phyloP scores from a whole-genome alignment of 2,329 filamentous ascomycete genomes.

The Aspergillus clavatus region DNA sequence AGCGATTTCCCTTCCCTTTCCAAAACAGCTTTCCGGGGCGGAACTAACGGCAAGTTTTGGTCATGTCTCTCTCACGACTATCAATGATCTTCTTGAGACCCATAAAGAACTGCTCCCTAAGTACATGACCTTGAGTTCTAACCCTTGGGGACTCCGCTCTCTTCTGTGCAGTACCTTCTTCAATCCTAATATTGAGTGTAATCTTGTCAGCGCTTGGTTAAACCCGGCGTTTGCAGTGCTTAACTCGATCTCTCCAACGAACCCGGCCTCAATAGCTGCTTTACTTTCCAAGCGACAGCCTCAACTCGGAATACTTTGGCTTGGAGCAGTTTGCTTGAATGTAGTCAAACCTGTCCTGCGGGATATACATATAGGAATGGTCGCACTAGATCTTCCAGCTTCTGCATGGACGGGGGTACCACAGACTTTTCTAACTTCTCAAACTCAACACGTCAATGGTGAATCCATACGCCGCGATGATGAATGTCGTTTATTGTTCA shows the following conservation, averaged over 20 bases:
- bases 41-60: background rate
- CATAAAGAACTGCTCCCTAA: constrained; percentile 8
- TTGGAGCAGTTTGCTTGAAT: constrained; percentile 16
- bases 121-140: constrained; percentile 22
- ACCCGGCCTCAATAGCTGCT: constrained; percentile 1
- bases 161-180: constrained; percentile 23
- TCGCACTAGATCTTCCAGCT: constrained; percentile 13
- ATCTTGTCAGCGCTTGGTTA: constrained; percentile 21
- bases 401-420: constrained; percentile 16
- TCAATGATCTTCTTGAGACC: constrained; percentile 6
- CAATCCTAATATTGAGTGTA: constrained; percentile 19
- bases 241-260: constrained; percentile 7
- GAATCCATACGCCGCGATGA: constrained; percentile 15
- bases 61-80: too few relatives aligned
- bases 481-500: constrained; percentile 21
- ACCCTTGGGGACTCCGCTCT: constrained; percentile 20
- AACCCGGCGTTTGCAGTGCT: constrained; percentile 18
- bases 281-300: constrained; percentile 15
- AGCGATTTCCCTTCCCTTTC: constrained; percentile 14
- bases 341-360: constrained; percentile 12
- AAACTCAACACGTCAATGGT: background rate
- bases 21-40: constrained; percentile 5
- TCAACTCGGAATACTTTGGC: constrained; percentile 17
- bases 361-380: constrained; percentile 8
- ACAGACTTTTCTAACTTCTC: constrained; percentile 16